phyloP scores from a whole-genome alignment of 2,329 filamentous ascomycete species.

The Helotiales sp. region DNA sequence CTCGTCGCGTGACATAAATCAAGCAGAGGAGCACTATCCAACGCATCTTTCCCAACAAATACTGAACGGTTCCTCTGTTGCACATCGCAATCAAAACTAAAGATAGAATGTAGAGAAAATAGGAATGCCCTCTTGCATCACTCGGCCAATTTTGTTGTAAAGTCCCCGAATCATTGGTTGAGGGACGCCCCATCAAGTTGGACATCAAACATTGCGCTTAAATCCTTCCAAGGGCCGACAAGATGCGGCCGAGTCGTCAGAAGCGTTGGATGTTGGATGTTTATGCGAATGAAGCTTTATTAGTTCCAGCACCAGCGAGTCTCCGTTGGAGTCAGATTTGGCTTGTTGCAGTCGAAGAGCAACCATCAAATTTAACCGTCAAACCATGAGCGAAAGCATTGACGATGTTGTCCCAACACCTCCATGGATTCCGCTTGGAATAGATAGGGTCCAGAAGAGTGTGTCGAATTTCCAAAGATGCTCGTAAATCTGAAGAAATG shows the following conservation, averaged over 20 bases:
- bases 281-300: not conserved
- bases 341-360: too few species aligned
- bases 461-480: too few species aligned
- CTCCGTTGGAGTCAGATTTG: too few species aligned
- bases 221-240: not conserved
- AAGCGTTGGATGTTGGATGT: not conserved
- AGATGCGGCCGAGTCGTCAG: not conserved
- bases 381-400: too few species aligned
- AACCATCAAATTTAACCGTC: too few species aligned
- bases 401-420: too few species aligned
- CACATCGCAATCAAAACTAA: conserved; percentile 6
- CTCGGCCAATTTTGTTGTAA: not conserved
- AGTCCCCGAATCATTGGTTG: not conserved
- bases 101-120: conserved; percentile 2
- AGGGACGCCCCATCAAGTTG: not conserved
- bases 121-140: not conserved
- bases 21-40: not conserved
- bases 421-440: too few species aligned
- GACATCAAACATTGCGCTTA: not conserved
- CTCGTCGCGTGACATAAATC: not conserved
- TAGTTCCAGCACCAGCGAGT: too few species aligned
- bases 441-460: too few species aligned
- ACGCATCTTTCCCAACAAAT: not conserved
- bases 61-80: not conserved
- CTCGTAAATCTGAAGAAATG: too few species aligned